phyloP scores from a whole-genome alignment of 257 asterid genomes.

The Nicotiana knightiana region DNA sequence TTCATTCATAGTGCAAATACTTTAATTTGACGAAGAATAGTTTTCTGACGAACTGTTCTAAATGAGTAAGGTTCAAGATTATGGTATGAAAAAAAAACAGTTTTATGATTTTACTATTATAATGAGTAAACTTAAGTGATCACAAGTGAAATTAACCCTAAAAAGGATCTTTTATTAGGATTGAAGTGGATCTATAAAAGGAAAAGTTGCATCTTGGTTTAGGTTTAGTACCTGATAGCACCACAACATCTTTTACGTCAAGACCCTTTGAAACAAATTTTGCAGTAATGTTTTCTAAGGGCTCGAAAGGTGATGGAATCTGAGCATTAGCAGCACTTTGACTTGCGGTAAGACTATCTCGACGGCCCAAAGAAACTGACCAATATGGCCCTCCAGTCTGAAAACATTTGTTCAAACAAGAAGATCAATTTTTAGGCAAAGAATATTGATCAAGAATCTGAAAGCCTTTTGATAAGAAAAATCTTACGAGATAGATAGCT shows the following conservation, averaged over 20 bases:
- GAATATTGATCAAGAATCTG: not conserved
- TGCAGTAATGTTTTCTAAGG: constrained; percentile 52
- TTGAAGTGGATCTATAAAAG: too few species aligned
- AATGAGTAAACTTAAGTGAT: too few species aligned
- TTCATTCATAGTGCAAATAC: too few species aligned
- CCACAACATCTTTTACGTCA: constrained; percentile 54
- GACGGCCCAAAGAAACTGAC: constrained; percentile 57
- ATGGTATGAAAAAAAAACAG: too few species aligned
- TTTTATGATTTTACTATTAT: too few species aligned
- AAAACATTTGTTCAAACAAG: not conserved
- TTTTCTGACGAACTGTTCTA: too few species aligned
- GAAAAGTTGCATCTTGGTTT: not conserved
- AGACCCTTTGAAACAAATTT: constrained; percentile 62
- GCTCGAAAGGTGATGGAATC: constrained; percentile 62
- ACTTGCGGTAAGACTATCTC: constrained; percentile 65
- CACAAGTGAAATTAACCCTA: too few species aligned
- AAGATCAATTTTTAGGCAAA: not conserved
- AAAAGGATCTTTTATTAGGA: too few species aligned
- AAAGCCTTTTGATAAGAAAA: not conserved
- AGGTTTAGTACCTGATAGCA: constrained; percentile 46
- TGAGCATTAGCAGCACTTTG: constrained; percentile 49
- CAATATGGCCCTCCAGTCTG: constrained; percentile 66
- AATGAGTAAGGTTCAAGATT: too few species aligned
- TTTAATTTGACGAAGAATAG: too few species aligned
- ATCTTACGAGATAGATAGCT: constrained; percentile 51